Conservation (phyloP, 2,329 filamentous ascomycete genomes). For the Verruconis gallopava region DNA sequence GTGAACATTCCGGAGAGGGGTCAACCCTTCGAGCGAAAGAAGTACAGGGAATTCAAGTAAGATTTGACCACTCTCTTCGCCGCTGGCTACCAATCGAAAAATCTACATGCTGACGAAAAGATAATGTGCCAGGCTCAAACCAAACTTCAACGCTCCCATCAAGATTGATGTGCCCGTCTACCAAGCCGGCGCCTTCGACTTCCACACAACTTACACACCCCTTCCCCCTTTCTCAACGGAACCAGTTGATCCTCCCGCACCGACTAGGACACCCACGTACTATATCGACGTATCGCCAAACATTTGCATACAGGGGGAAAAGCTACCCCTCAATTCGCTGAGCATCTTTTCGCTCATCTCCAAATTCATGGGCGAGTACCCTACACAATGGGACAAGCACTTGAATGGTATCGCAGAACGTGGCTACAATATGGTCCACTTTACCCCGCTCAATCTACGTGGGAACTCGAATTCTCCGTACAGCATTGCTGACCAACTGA, state of each 20-base stretch:
- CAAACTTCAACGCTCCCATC: conserved; percentile 85
- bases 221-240: conserved; percentile 62
- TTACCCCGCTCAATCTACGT: conserved; percentile 81
- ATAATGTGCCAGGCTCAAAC: conserved; percentile 77
- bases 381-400: conserved; percentile 80
- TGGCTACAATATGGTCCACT: conserved; percentile 98
- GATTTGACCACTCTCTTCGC: too few relatives aligned
- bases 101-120: too few relatives aligned
- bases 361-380: conserved; percentile 95
- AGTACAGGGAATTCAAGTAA: conserved; percentile 83
- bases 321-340: conserved; percentile 71
- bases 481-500: conserved; percentile 85
- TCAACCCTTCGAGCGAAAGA: conserved; percentile 59
- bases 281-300: conserved; percentile 90
- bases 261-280: conserved; percentile 61
- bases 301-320: conserved; percentile 58
- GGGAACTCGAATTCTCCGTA: conserved; percentile 93
- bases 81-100: too few relatives aligned
- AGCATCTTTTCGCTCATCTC: conserved; percentile 90
- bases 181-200: conserved; percentile 77
- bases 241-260: conserved; percentile 33
- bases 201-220: conserved; percentile 84
- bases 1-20: conserved; percentile 81
- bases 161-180: conserved; percentile 81
- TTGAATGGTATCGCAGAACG: conserved; percentile 75